phyloP scores from a whole-genome alignment of 805 yeast genomes.

The Cyberlindnera lachancei region DNA sequence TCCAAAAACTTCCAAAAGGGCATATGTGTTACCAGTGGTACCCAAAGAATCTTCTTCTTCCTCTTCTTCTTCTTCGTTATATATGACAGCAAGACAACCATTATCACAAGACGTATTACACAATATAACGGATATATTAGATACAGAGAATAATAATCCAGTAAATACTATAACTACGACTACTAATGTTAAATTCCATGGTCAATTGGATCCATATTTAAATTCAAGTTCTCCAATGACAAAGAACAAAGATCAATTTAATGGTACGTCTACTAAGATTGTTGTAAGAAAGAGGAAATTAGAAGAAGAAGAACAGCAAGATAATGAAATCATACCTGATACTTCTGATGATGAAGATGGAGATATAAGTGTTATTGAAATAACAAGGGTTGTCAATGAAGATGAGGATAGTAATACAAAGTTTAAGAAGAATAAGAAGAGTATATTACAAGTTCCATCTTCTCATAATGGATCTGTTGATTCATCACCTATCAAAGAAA shows the following conservation, averaged over 20 bases:
- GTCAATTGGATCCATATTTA: constrained; percentile 5
- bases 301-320: too few relatives aligned
- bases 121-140: too few relatives aligned
- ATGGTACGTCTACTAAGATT: constrained; percentile 8
- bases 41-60: background rate
- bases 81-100: constrained; percentile 9
- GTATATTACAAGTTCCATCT: constrained; percentile 19
- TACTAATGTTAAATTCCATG: constrained; percentile 12
- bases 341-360: constrained; percentile 19
- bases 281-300: constrained; percentile 13
- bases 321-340: constrained; percentile 10
- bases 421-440: constrained; percentile 12
- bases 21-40: too few relatives aligned
- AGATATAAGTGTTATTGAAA: constrained; percentile 21
- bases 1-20: too few relatives aligned
- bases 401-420: constrained; percentile 20
- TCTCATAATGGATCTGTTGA: constrained; percentile 7
- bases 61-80: constrained; percentile 9
- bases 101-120: background rate
- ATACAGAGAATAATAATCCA: too few relatives aligned
- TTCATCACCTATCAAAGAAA: too few relatives aligned
- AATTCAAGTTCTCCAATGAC: constrained; percentile 9
- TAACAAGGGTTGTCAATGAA: constrained; percentile 19
- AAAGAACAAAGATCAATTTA: too few relatives aligned
- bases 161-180: constrained; percentile 7